A percentile compares a stretch with the other conserved stretches of the same genome.
Evolutionary conservation across 768 basidiomycete species (phyloP).

Genomic region (Boletellus emodensis): DNA sequence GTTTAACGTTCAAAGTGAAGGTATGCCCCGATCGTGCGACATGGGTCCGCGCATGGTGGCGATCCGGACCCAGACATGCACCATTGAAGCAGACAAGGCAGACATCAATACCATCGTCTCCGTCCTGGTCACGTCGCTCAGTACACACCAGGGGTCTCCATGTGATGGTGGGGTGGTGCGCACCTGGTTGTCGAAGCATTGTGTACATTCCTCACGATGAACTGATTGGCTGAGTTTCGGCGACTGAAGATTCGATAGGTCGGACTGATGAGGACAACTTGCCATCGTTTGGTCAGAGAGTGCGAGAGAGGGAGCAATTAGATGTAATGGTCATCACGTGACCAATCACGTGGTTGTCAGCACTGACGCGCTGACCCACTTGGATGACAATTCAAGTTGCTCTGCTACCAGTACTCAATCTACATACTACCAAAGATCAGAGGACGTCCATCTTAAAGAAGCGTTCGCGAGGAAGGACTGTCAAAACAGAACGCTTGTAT

Average conservation of each 20-base stretch:
- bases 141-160: background rate
- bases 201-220: constrained; percentile 92
- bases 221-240: constrained; percentile 70
- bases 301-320: too few relatives aligned
- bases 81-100: constrained; percentile 95
- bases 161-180: constrained; percentile 10
- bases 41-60: constrained; percentile 76
- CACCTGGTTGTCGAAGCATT: constrained; percentile 94
- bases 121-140: constrained; percentile 47
- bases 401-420: too few relatives aligned
- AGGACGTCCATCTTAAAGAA: too few relatives aligned
- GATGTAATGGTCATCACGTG: too few relatives aligned
- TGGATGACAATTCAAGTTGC: too few relatives aligned
- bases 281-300: constrained; percentile 13
- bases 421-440: too few relatives aligned
- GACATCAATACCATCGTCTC: constrained; percentile 74
- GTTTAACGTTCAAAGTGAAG: constrained; percentile 77
- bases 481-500: too few relatives aligned
- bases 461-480: too few relatives aligned
- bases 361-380: too few relatives aligned
- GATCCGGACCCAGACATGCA: constrained; percentile 59
- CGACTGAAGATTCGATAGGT: constrained; percentile 45
- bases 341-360: too few relatives aligned
- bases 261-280: constrained; percentile 50
- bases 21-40: constrained; percentile 66